Conservation (phyloP, 257 asterid species). For the Solanum virginianum region DNA sequence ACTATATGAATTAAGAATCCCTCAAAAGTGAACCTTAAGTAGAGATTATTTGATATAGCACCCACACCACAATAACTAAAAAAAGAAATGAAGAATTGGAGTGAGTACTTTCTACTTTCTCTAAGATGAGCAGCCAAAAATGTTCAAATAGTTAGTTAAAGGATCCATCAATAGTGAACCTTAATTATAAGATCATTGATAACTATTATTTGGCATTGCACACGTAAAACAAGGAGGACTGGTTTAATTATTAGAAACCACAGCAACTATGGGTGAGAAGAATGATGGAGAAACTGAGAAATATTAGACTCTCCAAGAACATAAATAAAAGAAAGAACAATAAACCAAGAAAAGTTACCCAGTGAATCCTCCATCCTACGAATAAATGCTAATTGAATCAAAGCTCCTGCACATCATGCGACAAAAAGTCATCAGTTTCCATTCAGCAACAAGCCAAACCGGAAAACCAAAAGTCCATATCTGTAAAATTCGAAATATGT, state of each 20-base stretch:
- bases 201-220: background rate
- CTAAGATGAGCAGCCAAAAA: background rate
- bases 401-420: slow-evolving; percentile 44
- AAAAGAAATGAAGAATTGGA: background rate
- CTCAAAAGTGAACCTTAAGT: background rate
- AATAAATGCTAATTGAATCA: slow-evolving; percentile 57
- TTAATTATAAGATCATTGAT: background rate
- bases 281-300: background rate
- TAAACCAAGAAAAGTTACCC: slow-evolving; percentile 31
- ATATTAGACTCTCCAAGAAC: background rate
- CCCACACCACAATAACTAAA: background rate
- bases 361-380: slow-evolving; percentile 64
- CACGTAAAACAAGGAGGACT: background rate
- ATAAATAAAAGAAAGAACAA: background rate
- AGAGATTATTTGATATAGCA: background rate
- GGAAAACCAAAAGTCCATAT: background rate
- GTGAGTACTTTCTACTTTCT: background rate
- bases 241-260: background rate
- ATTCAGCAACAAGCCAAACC: background rate
- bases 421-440: background rate
- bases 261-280: background rate
- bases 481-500: background rate
- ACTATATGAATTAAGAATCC: background rate
- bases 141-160: background rate
- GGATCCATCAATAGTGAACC: background rate